These are phyloP conservation scores for Schizosaccharomyces osmophilus DNA, from an alignment of 805 yeast species.

Conservation along the genomic window DNA sequence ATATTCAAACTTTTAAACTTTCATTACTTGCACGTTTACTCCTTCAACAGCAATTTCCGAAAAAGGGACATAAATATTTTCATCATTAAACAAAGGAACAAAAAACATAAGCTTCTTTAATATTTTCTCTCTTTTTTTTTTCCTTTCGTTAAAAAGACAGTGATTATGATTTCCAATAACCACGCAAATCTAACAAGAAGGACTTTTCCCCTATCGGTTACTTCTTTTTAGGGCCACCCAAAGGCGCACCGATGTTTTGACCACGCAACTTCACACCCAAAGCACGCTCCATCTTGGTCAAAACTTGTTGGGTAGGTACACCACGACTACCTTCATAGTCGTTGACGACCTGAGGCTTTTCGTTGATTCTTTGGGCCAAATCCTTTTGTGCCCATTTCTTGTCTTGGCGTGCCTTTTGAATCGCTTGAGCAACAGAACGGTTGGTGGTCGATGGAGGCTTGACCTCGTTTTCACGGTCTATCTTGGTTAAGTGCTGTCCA, in stretches of 20 bases:
- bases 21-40: too few relatives aligned
- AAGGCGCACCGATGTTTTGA: constrained; percentile 78
- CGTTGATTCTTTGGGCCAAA: constrained; percentile 81
- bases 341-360: constrained; percentile 81
- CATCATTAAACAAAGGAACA: too few relatives aligned
- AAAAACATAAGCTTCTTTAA: too few relatives aligned
- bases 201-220: background rate
- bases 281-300: constrained; percentile 79
- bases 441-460: constrained; percentile 81
- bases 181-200: too few relatives aligned
- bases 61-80: too few relatives aligned
- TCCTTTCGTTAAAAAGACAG: too few relatives aligned
- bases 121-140: too few relatives aligned
- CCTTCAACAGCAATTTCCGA: too few relatives aligned
- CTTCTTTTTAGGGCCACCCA: constrained; percentile 25
- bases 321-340: constrained; percentile 96
- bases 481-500: constrained; percentile 82
- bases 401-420: constrained; percentile 63
- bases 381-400: constrained; percentile 85
- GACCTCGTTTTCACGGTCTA: constrained; percentile 82
- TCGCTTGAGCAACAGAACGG: constrained; percentile 62
- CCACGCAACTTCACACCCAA: constrained; percentile 91
- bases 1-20: too few relatives aligned
- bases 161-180: too few relatives aligned
- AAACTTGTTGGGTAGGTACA: constrained; percentile 80